phyloP scores from a whole-genome alignment of 768 basidiomycete species.

The Tephrocybe sp. region DNA sequence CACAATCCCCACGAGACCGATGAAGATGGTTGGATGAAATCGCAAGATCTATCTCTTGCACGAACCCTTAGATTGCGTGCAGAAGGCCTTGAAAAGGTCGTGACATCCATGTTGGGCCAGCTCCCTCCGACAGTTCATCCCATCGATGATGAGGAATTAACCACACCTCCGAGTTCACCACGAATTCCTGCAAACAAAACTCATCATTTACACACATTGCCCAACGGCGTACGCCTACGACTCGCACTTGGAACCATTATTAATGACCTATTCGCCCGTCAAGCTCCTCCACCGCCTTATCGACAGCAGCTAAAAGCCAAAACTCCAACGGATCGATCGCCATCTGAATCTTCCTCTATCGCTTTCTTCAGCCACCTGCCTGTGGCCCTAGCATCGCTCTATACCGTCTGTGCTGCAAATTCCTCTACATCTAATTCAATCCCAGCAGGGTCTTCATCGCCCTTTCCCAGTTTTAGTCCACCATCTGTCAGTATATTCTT shows the following conservation, averaged over 20 bases:
- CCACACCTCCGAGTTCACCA: constrained; percentile 52
- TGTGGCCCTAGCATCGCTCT: constrained; percentile 23
- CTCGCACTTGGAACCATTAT: constrained; percentile 74
- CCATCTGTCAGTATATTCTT: constrained; percentile 12
- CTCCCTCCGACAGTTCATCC: constrained; percentile 69
- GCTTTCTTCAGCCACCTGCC: constrained; percentile 17
- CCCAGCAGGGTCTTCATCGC: constrained; percentile 23
- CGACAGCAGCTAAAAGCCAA: constrained; percentile 30
- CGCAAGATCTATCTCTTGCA: constrained; percentile 63
- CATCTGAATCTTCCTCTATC: constrained; percentile 21
- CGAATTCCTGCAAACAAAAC: constrained; percentile 31
- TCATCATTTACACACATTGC: constrained; percentile 57
- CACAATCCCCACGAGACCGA: constrained; percentile 48
- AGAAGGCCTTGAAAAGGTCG: constrained; percentile 80
- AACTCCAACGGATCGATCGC: constrained; percentile 20
- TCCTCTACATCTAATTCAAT: constrained; percentile 1
- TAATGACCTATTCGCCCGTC: constrained; percentile 79
- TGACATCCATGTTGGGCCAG: constrained; percentile 77
- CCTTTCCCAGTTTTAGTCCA: constrained; percentile 5
- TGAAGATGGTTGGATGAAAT: constrained; percentile 53
- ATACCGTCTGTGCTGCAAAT: constrained; percentile 17
- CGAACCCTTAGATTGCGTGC: constrained; percentile 66
- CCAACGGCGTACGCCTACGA: constrained; percentile 78
- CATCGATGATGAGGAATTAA: constrained; percentile 49
- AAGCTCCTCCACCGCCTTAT: constrained; percentile 52